Evolutionary conservation across 2,329 filamentous ascomycete species (phyloP), one percentile per base, ranked within the genome.

Genomic region (Epichloe coenophiala): DNA sequence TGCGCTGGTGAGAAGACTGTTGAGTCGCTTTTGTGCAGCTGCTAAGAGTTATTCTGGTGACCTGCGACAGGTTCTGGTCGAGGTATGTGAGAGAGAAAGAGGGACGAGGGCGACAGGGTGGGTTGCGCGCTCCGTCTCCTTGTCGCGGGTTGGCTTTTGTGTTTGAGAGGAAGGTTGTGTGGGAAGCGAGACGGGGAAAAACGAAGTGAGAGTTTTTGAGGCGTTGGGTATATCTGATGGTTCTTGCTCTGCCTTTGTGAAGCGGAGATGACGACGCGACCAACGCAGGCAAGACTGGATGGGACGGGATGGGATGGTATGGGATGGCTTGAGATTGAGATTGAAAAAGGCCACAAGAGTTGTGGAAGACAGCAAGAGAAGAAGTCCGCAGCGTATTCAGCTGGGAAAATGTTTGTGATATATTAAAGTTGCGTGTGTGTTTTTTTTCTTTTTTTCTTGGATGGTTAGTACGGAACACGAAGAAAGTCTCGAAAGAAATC

Each of bases 371-470:
- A 17, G 47, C 47, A 49, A 37, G 27, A 31, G 27, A 31, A 44
- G 27, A 38, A 39, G 47, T 39, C 40, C 40, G 17, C 47, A 49
- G 47, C 47, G 42, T n/a, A 38, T 49, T 44, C 40, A 49, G 47
- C 47, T 44, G 47, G 31, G 47, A 31, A 42, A 49, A 43, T n/a
- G 27, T 51, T 36, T 50, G 48, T 50, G 38, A 33, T 51, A 51
- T 51, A 51, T 51, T 51, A 51, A 50, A 23, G 23, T 43, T 31
- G 27, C 27, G 31, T 36, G 2, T 1, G 23, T 45, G 5, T 23
- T 6, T 23, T 23, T 23, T 7, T 23, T 39, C n/a, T 33, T 31
- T 21, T 19, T 33, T 7, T 39, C 35, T 36, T 21, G 33, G 13
- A 45, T 23, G 41, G 48, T 50, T 45, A 50, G 42, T 45, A 50